A percentile compares a stretch with the other conserved stretches of the same genome.
These are phyloP conservation scores for Ascomycota sp. DNA, from an alignment of 2,329 filamentous ascomycete species.

Conservation along the genomic window DNA sequence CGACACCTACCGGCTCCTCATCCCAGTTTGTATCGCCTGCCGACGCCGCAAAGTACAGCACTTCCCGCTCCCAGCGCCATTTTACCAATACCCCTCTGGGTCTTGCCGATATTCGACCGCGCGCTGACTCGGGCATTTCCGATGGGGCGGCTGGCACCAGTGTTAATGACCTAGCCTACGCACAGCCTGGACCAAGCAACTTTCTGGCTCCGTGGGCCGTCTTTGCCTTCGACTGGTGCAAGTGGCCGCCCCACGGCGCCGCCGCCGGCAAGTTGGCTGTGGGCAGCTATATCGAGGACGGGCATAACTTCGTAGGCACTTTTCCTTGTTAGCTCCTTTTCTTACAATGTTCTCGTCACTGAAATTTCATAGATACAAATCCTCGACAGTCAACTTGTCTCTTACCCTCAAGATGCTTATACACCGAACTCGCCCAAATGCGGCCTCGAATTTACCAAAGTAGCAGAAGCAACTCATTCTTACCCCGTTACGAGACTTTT, in stretches of 20 bases:
- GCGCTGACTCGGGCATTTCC: conserved; percentile 61
- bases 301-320: conserved; percentile 77
- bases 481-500: conserved; percentile 90
- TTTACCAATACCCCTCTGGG: conserved; percentile 75
- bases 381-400: conserved; percentile 63
- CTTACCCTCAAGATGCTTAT: conserved; percentile 48
- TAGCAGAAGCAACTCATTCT: conserved; percentile 91
- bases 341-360: background rate
- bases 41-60: conserved; percentile 30
- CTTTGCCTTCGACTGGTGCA: conserved; percentile 98
- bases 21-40: conserved; percentile 44
- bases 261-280: conserved; percentile 84
- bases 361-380: conserved; percentile 63
- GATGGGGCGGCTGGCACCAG: conserved; percentile 45
- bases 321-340: background rate
- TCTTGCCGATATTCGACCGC: conserved; percentile 75
- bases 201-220: conserved; percentile 88
- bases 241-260: conserved; percentile 69
- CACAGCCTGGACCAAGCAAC: conserved; percentile 61
- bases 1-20: conserved; percentile 40
- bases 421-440: conserved; percentile 51
- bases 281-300: conserved; percentile 92
- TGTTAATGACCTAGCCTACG: conserved; percentile 44
- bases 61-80: conserved; percentile 36
- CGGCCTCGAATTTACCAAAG: conserved; percentile 74